Evolutionary conservation across 192 early-diverging fungal genomes (phyloP), one percentile per base, ranked within the genome.

Genomic region (Coemansia sp.): DNA sequence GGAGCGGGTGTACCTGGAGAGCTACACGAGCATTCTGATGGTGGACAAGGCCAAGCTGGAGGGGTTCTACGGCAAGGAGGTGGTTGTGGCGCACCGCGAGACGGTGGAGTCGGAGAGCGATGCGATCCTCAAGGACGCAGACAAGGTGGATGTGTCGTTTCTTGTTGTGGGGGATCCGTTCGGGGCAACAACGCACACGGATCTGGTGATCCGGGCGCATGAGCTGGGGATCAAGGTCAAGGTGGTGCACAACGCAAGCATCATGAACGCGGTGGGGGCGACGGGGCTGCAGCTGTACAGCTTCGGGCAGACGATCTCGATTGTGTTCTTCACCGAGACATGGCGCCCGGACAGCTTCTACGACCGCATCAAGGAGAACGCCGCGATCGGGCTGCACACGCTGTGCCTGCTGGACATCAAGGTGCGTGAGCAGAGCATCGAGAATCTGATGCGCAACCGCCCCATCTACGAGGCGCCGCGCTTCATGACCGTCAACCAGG

Each of bases 331-430:
- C 82, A 94, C 93, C 1, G 94, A 96, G 15, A 87, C 84, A 14
- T 99, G 97, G 97, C 85, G 91, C 28, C 97, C 97, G 0, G 97
- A 99, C 68, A 93, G 90, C 62, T 99, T 94, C 74, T 98, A 97
- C 82, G 91, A 92, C 60, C 89, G 93, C 59, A 87, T 99, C 70
- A 88, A 90, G 65, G 86, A 90, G 57, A 99, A 99, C 81, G 65
- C 86, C 22, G 67, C 74, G 53, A 76, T 92, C 54, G 94, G 91
- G 28, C 74, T 99, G 59, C 97, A 99, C 62, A 99, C 97, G 4
- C 84, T 99, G 50, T 95, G 93, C 68, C 74, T 99, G 61, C 84
- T 97, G 52, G 95, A 98, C 79, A 98, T 98, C 83, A 98, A 98
- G 80, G 96, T 98, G 31, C 95, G 96, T 72, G 96, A 98, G 82